Evolutionary conservation across 106 monocot genomes (phyloP), one percentile per base, ranked within the genome.

Genomic region (Dendrobium officinale): DNA sequence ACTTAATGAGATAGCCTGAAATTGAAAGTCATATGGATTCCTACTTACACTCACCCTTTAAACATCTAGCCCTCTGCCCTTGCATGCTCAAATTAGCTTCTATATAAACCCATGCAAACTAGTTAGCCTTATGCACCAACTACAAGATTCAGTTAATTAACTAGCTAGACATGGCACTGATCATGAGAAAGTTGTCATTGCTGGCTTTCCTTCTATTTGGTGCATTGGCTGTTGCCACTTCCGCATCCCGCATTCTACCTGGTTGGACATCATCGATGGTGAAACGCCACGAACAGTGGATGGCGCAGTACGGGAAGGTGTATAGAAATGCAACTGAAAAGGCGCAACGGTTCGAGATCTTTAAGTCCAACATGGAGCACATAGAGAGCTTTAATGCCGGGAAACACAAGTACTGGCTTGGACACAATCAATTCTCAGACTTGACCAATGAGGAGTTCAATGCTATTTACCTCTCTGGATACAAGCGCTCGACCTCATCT

Each of bases 381-480:
- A 81, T 95, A 72, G 92, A 95, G 76, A 84, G 84, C 84, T 88
- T 88, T 84, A 95, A 95, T 83, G 86, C 86, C 49, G 13, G 54
- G 83, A 9, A 86, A 83, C 81, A 3, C 37, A 79, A 88, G 4
- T 95, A 85, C 85, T 59, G 72, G n/a, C 79, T 95, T 13, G 95
- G 92, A 9, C 77, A 90, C 22, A 95, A 88, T 81, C 84, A 85
- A 4, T 95, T 95, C 83, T 90, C 95, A n/a, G 94, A 95, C 54
- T 78, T 95, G 40, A 95, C 88, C 4, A 91, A 95, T 78, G 90
- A 92, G 47, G 95, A 95, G 87, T 95, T 77, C 85, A 82, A 92
- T 2, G 67, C 78, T 18, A 43, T 18, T 27, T 92, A 81, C 68
- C 84, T 92, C 9, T 92, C 90, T 68, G 4, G 44, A 72, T 77